Evolutionary conservation across 139 green algal species (phyloP).

Genomic region (Bryopsis sp.): DNA sequence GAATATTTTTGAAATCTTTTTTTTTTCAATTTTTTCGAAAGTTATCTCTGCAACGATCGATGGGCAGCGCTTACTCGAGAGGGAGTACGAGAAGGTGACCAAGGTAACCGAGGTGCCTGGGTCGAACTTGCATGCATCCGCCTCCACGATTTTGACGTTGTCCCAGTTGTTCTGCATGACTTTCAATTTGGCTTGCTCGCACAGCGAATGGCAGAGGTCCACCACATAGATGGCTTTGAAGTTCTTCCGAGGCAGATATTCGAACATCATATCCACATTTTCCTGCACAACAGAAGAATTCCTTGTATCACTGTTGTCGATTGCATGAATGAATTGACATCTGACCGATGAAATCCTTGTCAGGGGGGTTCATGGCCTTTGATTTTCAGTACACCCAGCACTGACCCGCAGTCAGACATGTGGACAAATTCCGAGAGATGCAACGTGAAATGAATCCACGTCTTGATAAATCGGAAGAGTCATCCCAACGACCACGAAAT

Average conservation of each 20-base stretch:
- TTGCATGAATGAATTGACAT: background rate
- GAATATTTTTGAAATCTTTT: too few relatives aligned
- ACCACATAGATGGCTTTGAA: conserved; percentile 97
- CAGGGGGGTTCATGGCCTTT: too few relatives aligned
- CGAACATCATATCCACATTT: conserved; percentile 90
- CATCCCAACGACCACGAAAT: background rate
- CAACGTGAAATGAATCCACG: background rate
- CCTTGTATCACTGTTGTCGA: too few relatives aligned
- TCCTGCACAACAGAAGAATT: conserved; percentile 57
- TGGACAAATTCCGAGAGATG: too few relatives aligned
- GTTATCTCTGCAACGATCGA: background rate
- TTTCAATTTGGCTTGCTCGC: conserved; percentile 71
- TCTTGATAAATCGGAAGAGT: conserved; percentile 3
- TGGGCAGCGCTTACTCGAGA: conserved; percentile 82
- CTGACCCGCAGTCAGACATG: too few relatives aligned
- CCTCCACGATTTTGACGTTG: conserved; percentile 91
- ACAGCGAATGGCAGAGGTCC: conserved; percentile 88
- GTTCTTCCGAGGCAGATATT: conserved; percentile 75
- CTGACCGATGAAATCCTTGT: too few relatives aligned
- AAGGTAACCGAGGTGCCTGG: conserved; percentile 54
- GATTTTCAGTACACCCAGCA: too few relatives aligned
- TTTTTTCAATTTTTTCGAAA: conserved; percentile 1
- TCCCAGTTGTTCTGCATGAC: conserved; percentile 70
- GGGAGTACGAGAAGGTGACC: conserved; percentile 97
- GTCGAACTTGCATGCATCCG: conserved; percentile 83